Evolutionary conservation across 345 rosid genomes (phyloP), one percentile per base, ranked within the genome.

Genomic region (Pistacia atlantica): DNA sequence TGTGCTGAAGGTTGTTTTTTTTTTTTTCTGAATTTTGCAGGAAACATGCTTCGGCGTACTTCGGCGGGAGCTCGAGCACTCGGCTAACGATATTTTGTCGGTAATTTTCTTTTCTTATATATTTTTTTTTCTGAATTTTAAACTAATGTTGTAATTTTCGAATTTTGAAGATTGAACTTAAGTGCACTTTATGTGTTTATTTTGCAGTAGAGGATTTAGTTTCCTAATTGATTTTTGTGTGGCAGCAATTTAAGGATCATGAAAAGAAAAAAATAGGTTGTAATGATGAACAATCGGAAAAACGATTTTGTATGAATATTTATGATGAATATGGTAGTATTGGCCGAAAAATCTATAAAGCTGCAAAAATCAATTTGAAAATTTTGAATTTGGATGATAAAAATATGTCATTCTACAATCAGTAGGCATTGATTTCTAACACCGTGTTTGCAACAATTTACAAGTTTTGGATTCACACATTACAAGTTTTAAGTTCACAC

Each of bases 21-120:
- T n/a, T 71, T 35, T 63, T 25, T 25, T 25, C 25, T 25, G 25
- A 35, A 65, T 74, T 74, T 85, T 72, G 78, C 86, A 91, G 99
- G 99, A 96, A 67, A 91, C 94, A 8, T 96, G 95, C 78, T 93
- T 84, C 51, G 93, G 95, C 31, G 88, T 83, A 69, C 69, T 96
- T 74, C 84, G 98, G 54, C 85, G 98, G 67, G 97, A 96, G 88
- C 68, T 94, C 76, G 98, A 92, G 71, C 95, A 90, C 80, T 96
- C 95, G 63, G 80, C 75, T 2, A 73, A 83, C 25, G 97, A 96
- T 69, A 80, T 92, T 76, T 84, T 84, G 55, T 37, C 74, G 60
- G 99, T 93, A 84, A 77, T 57, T 80, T 60, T 54, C 16, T 18
- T 22, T 25, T 67, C 20, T 16, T 20, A 25, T 45, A 52, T 65